Conservation (phyloP, 305 asterid genomes). For the Rubia peregrina region DNA sequence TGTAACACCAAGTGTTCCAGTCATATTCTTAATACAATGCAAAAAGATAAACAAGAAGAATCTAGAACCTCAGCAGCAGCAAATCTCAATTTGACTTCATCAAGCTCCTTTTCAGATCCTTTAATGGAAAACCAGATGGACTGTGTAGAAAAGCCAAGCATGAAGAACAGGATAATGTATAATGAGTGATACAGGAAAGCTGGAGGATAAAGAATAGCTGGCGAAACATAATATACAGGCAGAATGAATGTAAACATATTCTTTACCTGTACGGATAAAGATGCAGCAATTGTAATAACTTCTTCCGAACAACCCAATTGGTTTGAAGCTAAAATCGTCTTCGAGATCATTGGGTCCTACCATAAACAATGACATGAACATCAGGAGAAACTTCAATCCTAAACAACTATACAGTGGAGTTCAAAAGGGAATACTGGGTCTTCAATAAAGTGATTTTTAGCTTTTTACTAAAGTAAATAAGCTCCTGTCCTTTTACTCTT, state of each 20-base stretch:
- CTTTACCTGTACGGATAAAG: constrained; percentile 80
- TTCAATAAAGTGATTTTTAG: neutral
- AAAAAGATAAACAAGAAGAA: neutral
- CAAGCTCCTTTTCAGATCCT: constrained; percentile 82
- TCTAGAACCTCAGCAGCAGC: constrained; percentile 85
- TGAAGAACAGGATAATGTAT: neutral
- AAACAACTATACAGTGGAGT: neutral
- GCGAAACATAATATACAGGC: neutral
- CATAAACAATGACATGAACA: neutral
- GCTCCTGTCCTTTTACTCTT: neutral
- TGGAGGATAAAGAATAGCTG: neutral
- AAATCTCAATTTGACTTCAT: constrained; percentile 90
- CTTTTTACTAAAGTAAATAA: neutral
- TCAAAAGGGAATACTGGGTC: neutral
- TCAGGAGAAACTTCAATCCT: neutral
- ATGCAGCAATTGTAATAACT: constrained; percentile 84
- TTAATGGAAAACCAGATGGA: constrained; percentile 75
- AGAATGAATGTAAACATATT: constrained; percentile 7
- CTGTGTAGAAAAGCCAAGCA: constrained; percentile 32
- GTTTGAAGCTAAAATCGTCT: constrained; percentile 82
- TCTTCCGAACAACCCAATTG: constrained; percentile 88
- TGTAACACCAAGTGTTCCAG: neutral
- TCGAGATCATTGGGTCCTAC: constrained; percentile 93
- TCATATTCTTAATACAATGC: neutral
- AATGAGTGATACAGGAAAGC: neutral